Conservation (phyloP, 345 rosid species). For the Excoecaria cochinchinensis region DNA sequence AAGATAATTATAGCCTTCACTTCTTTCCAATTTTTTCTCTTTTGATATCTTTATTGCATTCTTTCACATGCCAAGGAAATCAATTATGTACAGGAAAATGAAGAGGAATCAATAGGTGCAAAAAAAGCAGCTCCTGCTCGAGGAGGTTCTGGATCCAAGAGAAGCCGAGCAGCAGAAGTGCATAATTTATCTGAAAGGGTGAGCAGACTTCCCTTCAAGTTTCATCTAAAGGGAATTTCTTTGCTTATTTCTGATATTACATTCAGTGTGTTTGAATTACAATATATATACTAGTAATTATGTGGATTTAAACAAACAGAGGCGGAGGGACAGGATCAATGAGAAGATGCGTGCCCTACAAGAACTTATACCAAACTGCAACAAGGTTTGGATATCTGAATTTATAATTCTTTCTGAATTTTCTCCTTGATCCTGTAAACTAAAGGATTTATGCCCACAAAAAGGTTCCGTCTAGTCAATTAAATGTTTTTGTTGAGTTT, state of each 20-base stretch:
- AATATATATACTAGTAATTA: slow-evolving; percentile 16
- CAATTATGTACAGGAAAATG: slow-evolving; percentile 53
- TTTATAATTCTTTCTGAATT: neutral
- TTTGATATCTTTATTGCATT: neutral
- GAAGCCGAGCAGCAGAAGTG: slow-evolving; percentile 92
- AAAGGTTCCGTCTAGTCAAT: neutral
- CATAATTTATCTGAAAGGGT: slow-evolving; percentile 98
- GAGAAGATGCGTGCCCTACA: slow-evolving; percentile 94
- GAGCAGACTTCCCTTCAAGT: slow-evolving; percentile 28
- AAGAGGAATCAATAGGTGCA: slow-evolving; percentile 57
- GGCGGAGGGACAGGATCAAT: slow-evolving; percentile 87
- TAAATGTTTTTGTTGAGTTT: slow-evolving; percentile 2
- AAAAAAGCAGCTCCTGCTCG: slow-evolving; percentile 45
- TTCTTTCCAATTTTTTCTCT: neutral
- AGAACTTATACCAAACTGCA: slow-evolving; percentile 94
- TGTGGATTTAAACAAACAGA: slow-evolving; percentile 43
- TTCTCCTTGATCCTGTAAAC: neutral
- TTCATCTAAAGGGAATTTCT: neutral
- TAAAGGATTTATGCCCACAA: neutral
- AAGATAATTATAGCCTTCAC: slow-evolving; percentile 20
- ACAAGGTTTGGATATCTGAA: slow-evolving; percentile 47
- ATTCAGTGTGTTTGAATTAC: slow-evolving; percentile 14
- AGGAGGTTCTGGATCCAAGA: slow-evolving; percentile 56
- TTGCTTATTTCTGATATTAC: slow-evolving; percentile 12
- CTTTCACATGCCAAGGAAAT: neutral